These are phyloP conservation scores for Penicillium rolfsii DNA, from an alignment of 2,329 filamentous ascomycete genomes.

Conservation along the genomic window DNA sequence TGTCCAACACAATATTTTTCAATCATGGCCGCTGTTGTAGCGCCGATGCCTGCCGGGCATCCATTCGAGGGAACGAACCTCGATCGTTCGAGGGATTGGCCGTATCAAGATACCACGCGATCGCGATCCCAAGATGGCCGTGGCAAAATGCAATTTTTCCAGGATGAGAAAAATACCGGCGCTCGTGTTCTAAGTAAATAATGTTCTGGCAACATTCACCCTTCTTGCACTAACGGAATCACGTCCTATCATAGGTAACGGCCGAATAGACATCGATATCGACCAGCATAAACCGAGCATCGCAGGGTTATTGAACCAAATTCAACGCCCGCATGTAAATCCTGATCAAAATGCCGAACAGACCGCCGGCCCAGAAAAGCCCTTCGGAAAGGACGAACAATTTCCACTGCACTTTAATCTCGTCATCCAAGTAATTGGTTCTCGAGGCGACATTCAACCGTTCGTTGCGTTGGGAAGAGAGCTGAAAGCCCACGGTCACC, in stretches of 20 bases:
- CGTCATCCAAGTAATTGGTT: conserved; percentile 74
- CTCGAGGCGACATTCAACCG: conserved; percentile 74
- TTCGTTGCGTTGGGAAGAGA: conserved; percentile 71
- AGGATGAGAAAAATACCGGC: background rate
- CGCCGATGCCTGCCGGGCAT: background rate
- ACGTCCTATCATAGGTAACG: conserved; percentile 19
- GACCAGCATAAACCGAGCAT: conserved; percentile 24
- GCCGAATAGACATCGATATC: conserved; percentile 28
- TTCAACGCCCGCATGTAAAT: conserved; percentile 13
- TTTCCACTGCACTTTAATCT: conserved; percentile 53
- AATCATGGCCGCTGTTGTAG: conserved; percentile 4
- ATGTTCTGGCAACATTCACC: background rate
- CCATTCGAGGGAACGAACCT: background rate
- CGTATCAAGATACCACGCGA: background rate
- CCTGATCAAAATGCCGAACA: conserved; percentile 10
- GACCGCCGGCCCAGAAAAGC: background rate
- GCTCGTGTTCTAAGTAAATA: background rate
- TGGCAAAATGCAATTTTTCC: background rate
- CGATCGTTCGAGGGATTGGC: background rate
- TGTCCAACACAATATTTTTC: background rate
- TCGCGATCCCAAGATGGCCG: background rate
- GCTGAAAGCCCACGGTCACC: conserved; percentile 68
- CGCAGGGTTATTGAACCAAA: conserved; percentile 21
- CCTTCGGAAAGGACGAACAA: background rate
- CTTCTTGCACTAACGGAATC: background rate